Conservation (phyloP, 1,284 basidiomycete species). For the Pyrrhoderma lamaoense region DNA sequence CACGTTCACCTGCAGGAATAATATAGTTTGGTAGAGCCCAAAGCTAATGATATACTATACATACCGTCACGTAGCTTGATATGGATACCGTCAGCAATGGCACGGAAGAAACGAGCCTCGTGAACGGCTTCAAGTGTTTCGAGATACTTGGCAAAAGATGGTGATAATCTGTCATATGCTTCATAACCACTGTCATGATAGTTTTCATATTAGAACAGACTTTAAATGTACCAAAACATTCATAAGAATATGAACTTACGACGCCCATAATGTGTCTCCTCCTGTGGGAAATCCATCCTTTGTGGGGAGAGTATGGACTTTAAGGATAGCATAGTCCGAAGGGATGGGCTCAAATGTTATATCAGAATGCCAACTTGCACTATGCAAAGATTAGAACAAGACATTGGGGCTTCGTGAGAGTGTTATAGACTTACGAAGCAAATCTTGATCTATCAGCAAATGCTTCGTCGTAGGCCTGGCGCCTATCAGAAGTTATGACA, state of each 20-base stretch:
- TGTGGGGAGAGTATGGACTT: slow-evolving; percentile 46
- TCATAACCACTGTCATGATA: slow-evolving; percentile 43
- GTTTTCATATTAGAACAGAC: too few species aligned
- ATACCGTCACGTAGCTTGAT: slow-evolving; percentile 22
- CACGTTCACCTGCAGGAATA: slow-evolving; percentile 32
- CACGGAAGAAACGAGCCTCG: slow-evolving; percentile 41
- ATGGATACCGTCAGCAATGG: slow-evolving; percentile 28
- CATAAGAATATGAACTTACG: slow-evolving; percentile 18
- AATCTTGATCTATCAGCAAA: slow-evolving; percentile 5
- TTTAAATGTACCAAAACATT: not conserved
- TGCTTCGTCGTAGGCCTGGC: slow-evolving; percentile 11
- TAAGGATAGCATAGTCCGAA: slow-evolving; percentile 49
- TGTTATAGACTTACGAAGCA: slow-evolving; percentile 1
- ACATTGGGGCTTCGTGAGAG: not conserved
- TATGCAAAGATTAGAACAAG: slow-evolving; percentile 25
- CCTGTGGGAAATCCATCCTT: slow-evolving; percentile 26
- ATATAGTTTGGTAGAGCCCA: too few species aligned
- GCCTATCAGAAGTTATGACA: slow-evolving; percentile 39
- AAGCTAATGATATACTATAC: slow-evolving; percentile 24
- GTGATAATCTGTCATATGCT: slow-evolving; percentile 56
- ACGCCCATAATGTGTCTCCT: slow-evolving; percentile 37
- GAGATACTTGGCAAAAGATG: slow-evolving; percentile 47
- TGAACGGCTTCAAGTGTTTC: slow-evolving; percentile 57
- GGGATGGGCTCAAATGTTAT: slow-evolving; percentile 67
- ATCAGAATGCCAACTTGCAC: slow-evolving; percentile 49